Conservation (phyloP, 192 early-diverging fungal genomes). For the Rhizoclosmatium globosum region DNA sequence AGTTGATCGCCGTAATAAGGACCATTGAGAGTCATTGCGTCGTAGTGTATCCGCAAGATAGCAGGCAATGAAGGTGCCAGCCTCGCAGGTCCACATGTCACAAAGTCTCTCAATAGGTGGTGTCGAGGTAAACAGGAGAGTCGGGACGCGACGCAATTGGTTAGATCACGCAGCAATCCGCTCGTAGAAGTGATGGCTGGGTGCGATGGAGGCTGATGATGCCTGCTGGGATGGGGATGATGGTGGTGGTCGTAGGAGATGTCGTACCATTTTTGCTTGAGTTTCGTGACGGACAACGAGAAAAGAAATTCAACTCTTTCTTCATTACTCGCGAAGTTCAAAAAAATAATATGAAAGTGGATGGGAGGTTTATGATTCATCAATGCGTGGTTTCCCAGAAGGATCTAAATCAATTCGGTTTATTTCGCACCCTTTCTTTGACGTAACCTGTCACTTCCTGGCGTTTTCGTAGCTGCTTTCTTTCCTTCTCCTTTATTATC, state of each 20-base stretch:
- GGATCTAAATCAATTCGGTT: not conserved
- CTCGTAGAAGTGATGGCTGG: not conserved
- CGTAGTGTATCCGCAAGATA: no score
- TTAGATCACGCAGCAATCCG: not conserved
- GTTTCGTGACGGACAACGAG: not conserved
- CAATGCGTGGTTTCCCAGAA: no score
- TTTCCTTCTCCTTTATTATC: not conserved
- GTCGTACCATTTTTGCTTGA: not conserved
- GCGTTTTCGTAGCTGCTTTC: not conserved
- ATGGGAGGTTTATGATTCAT: no score
- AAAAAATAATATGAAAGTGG: no score
- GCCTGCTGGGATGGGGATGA: not conserved
- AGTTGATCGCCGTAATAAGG: no score
- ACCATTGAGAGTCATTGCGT: no score
- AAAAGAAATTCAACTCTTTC: no score
- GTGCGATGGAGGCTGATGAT: conserved; percentile 8
- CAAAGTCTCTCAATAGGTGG: not conserved
- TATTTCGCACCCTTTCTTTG: not conserved
- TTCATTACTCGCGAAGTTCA: no score
- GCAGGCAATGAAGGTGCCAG: no score
- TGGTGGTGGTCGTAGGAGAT: not conserved
- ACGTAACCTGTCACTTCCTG: not conserved
- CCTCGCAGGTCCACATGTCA: no score
- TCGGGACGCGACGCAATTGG: not conserved
- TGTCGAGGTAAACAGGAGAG: not conserved